These are phyloP conservation scores for Zanthoxylum bungeanum DNA, from an alignment of 345 rosid species.

Conservation along the genomic window DNA sequence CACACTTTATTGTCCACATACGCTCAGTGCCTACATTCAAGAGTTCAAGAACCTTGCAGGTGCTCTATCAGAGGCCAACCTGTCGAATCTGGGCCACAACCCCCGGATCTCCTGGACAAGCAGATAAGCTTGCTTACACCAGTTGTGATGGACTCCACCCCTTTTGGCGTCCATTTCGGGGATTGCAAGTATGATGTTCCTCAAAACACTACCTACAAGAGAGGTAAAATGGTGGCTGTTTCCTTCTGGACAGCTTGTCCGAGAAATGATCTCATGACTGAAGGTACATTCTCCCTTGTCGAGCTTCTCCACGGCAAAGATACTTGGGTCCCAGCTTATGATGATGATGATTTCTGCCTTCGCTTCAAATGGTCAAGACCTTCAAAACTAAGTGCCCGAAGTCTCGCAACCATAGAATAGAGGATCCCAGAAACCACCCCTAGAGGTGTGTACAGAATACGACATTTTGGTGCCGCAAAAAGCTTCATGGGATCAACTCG, in stretches of 20 bases:
- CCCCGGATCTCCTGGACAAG: constrained; percentile 72
- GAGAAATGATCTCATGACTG: constrained; percentile 86
- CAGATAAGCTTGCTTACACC: constrained; percentile 89
- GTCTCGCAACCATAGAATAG: constrained; percentile 85
- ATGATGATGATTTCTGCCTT: constrained; percentile 92
- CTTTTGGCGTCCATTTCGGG: constrained; percentile 68
- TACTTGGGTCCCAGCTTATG: constrained; percentile 79
- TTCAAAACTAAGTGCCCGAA: constrained; percentile 57
- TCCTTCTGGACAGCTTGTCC: constrained; percentile 97
- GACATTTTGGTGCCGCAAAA: constrained; percentile 74
- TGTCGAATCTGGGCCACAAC: constrained; percentile 62
- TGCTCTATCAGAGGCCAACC: constrained; percentile 54
- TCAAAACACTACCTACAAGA: constrained; percentile 65
- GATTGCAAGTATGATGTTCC: constrained; percentile 75
- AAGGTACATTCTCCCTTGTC: constrained; percentile 88
- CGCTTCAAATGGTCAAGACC: constrained; percentile 89
- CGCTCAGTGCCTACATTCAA: constrained; percentile 86
- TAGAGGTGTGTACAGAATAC: constrained; percentile 79
- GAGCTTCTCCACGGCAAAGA: constrained; percentile 68
- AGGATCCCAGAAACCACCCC: constrained; percentile 63
- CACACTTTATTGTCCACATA: constrained; percentile 87
- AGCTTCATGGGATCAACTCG: constrained; percentile 43
- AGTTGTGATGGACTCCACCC: constrained; percentile 80
- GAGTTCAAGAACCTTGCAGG: constrained; percentile 81
- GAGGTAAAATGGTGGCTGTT: constrained; percentile 63